These are phyloP conservation scores for Pyrenula aspistea DNA, from an alignment of 495 filamentous ascomycete species.

Conservation along the genomic window DNA sequence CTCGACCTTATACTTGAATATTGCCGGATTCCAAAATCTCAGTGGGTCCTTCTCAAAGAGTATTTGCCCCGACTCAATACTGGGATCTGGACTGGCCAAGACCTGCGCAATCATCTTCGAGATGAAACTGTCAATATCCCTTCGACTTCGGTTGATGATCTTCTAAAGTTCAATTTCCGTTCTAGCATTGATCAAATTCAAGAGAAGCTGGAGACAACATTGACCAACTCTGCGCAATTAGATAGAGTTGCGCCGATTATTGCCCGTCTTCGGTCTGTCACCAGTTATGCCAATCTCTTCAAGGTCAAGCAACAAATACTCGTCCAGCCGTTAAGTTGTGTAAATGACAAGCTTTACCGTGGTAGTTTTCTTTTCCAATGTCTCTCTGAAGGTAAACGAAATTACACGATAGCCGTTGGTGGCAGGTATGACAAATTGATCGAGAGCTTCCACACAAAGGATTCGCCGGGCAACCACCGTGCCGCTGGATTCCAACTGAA, in stretches of 20 bases:
- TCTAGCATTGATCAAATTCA: constrained; percentile 63
- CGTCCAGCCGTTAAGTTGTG: constrained; percentile 71
- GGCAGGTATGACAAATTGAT: constrained; percentile 88
- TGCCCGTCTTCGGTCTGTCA: constrained; percentile 63
- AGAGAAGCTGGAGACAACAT: constrained; percentile 54
- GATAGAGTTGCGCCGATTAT: constrained; percentile 61
- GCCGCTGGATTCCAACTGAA: constrained; percentile 89
- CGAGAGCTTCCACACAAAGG: constrained; percentile 47
- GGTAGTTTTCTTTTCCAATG: constrained; percentile 87
- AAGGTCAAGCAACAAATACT: constrained; percentile 68
- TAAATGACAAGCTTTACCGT: constrained; percentile 87
- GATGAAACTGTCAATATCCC: constrained; percentile 70
- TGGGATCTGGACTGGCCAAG: constrained; percentile 69
- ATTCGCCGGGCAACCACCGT: constrained; percentile 27
- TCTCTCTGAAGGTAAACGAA: constrained; percentile 72
- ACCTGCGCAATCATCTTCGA: constrained; percentile 72
- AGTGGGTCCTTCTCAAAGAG: constrained; percentile 65
- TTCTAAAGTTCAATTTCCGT: constrained; percentile 81
- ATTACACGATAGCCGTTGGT: constrained; percentile 83
- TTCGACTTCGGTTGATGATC: constrained; percentile 82
- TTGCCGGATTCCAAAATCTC: constrained; percentile 60
- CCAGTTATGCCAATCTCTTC: constrained; percentile 63
- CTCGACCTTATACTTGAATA: constrained; percentile 77
- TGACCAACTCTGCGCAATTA: constrained; percentile 56
- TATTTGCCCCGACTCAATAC: constrained; percentile 80